Percentiles rank a stretch among this genome's conserved stretches.
phyloP scores from a whole-genome alignment of 768 basidiomycete species.

The Kwoniella dendrophila region DNA sequence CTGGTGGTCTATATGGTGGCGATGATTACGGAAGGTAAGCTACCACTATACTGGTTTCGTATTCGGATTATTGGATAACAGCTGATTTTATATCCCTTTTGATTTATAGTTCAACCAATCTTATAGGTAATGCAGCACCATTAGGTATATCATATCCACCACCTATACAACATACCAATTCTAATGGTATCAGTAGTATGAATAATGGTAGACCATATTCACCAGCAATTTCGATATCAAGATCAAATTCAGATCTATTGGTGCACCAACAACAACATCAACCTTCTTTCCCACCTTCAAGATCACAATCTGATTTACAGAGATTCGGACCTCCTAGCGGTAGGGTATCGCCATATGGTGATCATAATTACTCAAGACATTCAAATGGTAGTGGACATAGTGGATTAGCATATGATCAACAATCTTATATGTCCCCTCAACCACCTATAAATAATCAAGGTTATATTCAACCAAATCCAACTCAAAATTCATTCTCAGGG shows the following conservation, averaged over 20 bases:
- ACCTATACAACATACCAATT: conserved; percentile 13
- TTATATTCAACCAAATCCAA: neutral
- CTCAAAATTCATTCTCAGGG: neutral
- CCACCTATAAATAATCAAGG: neutral
- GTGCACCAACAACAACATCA: too few species aligned
- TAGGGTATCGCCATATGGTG: conserved; percentile 7
- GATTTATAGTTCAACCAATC: conserved; percentile 36
- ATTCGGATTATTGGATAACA: neutral
- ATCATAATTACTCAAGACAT: neutral
- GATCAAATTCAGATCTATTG: neutral
- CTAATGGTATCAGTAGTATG: too few species aligned
- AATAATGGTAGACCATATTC: neutral
- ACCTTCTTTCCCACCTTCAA: conserved; percentile 16
- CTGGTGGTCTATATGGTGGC: conserved; percentile 11
- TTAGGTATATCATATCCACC: conserved; percentile 48
- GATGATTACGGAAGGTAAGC: conserved; percentile 34
- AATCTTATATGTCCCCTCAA: neutral
- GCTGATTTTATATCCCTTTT: neutral
- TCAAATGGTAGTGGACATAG: neutral
- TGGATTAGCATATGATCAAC: conserved; percentile 21
- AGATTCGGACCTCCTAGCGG: neutral
- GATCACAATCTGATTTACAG: conserved; percentile 9
- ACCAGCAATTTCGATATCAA: neutral
- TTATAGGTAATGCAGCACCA: conserved; percentile 38
- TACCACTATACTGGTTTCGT: neutral